A percentile compares a stretch with the other conserved stretches of the same genome.
Conservation (phyloP, 2,329 filamentous ascomycete genomes). For the Grosmannia serpens region DNA sequence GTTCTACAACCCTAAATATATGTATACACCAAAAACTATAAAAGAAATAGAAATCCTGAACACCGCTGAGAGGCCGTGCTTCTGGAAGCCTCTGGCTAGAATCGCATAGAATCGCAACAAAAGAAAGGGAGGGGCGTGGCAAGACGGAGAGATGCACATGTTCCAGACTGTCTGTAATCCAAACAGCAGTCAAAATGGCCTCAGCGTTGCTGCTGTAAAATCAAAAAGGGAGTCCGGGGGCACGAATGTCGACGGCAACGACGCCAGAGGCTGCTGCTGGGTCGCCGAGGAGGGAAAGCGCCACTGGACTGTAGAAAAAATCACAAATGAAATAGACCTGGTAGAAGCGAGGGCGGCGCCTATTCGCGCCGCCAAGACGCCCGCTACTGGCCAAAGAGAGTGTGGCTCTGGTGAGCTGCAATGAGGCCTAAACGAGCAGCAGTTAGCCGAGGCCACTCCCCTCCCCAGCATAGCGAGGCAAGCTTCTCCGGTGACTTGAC, state of each 20-base stretch:
- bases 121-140: background rate
- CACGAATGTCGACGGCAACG: background rate
- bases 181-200: background rate
- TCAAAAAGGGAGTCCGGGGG: background rate
- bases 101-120: background rate
- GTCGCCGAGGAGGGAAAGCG: background rate
- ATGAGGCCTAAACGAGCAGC: conserved; percentile 25
- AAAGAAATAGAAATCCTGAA: background rate
- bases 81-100: background rate
- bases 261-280: background rate
- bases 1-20: background rate
- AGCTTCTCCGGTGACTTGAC: conserved; percentile 15
- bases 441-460: too few relatives aligned
- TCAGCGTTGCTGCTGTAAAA: background rate
- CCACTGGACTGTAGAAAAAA: background rate
- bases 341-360: too few relatives aligned
- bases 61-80: background rate
- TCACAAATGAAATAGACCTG: background rate
- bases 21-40: background rate
- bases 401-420: conserved; percentile 26
- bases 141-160: background rate
- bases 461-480: background rate
- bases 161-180: background rate
- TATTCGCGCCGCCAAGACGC: background rate
- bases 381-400: background rate